A percentile compares a stretch with the other conserved stretches of the same genome.
phyloP scores from a whole-genome alignment of 2,329 filamentous ascomycete genomes.

The Helotiales sp. region DNA sequence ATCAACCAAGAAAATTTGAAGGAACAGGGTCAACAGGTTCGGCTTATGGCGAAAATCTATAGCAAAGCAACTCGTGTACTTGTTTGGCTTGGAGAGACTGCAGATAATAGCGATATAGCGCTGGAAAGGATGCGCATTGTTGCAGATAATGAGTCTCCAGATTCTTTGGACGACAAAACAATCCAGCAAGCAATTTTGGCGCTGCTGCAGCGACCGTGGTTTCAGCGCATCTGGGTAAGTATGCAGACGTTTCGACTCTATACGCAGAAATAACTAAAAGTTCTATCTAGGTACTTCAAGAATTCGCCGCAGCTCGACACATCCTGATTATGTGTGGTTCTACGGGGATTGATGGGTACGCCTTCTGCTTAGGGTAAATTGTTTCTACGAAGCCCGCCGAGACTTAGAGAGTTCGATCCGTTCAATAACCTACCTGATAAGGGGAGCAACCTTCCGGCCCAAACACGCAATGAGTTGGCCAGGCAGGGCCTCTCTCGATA shows the following conservation, averaged over 20 bases:
- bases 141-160: neutral
- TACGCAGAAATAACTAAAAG: too few relatives aligned
- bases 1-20: slow-evolving; percentile 18
- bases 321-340: slow-evolving; percentile 22
- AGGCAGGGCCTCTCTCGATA: slow-evolving; percentile 10
- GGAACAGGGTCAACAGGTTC: slow-evolving; percentile 23
- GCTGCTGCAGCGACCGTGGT: too few relatives aligned
- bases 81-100: slow-evolving; percentile 26
- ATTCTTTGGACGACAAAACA: neutral
- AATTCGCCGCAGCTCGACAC: slow-evolving; percentile 25
- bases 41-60: slow-evolving; percentile 28
- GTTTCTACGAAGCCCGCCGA: too few relatives aligned
- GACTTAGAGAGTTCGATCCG: too few relatives aligned
- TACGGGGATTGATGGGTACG: slow-evolving; percentile 17
- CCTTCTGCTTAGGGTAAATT: slow-evolving; percentile 18
- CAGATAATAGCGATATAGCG: slow-evolving; percentile 1
- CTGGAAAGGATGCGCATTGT: slow-evolving; percentile 11
- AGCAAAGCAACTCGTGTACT: slow-evolving; percentile 17
- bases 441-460: neutral
- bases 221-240: too few relatives aligned
- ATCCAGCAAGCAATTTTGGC: slow-evolving; percentile 10
- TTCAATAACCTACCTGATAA: slow-evolving; percentile 17
- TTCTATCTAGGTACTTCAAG: slow-evolving; percentile 27
- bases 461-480: neutral
- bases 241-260: too few relatives aligned